Conservation (phyloP, 1,284 basidiomycete genomes). For the Apiotrichum sp. region DNA sequence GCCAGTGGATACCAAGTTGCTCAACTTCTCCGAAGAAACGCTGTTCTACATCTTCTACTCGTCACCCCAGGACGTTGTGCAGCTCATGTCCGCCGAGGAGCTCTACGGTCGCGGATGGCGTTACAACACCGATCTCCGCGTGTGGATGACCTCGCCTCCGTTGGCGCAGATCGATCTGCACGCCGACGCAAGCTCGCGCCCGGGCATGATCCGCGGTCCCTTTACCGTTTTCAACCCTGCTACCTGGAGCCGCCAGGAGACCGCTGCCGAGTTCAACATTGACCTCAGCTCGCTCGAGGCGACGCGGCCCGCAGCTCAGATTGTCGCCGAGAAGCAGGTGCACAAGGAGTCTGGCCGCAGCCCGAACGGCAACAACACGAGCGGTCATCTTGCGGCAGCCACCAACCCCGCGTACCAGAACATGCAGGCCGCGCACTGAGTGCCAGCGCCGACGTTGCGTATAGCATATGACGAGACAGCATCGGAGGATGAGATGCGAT, state of each 20-base stretch:
- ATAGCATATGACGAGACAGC: background rate
- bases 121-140: constrained; percentile 88
- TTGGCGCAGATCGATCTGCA: constrained; percentile 31
- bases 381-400: background rate
- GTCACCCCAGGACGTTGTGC: constrained; percentile 82
- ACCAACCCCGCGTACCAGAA: constrained; percentile 16
- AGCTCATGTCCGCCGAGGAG: constrained; percentile 87
- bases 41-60: constrained; percentile 99
- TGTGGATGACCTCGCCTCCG: constrained; percentile 80
- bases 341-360: constrained; percentile 28
- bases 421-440: constrained; percentile 18
- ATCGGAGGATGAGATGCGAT: background rate
- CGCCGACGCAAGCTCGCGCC: constrained; percentile 14
- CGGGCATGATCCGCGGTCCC: constrained; percentile 29
- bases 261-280: constrained; percentile 39
- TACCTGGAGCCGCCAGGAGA: constrained; percentile 35
- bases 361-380: constrained; percentile 9
- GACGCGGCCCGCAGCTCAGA: constrained; percentile 27
- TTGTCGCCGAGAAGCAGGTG: constrained; percentile 26
- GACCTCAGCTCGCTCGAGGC: constrained; percentile 34
- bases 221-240: constrained; percentile 44
- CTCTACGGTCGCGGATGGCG: constrained; percentile 97
- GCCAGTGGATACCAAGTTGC: constrained; percentile 77
- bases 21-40: constrained; percentile 91
- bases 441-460: background rate